phyloP scores from a whole-genome alignment of 2,329 filamentous ascomycete species.

The Camptophora hylomeconis region DNA sequence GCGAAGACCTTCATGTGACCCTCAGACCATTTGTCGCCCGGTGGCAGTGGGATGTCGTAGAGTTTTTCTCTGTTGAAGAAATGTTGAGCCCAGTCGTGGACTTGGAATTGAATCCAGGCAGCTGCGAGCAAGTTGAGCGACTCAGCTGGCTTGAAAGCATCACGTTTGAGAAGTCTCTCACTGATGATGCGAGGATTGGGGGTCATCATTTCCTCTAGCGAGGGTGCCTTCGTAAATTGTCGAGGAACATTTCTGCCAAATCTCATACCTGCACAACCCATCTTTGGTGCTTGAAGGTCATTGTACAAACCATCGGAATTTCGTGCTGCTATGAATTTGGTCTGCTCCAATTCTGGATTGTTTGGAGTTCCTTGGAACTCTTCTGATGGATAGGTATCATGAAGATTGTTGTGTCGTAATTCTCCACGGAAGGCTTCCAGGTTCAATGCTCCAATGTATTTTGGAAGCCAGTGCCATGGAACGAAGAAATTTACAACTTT shows the following conservation, averaged over 20 bases:
- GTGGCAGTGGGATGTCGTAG: constrained; percentile 23
- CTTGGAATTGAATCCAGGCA: constrained; percentile 39
- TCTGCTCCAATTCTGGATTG: constrained; percentile 6
- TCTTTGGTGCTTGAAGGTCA: constrained; percentile 26
- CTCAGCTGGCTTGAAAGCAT: constrained; percentile 33
- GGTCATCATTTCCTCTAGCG: constrained; percentile 28
- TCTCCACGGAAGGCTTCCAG: constrained; percentile 29
- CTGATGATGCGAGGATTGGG: constrained; percentile 33
- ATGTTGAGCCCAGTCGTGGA: constrained; percentile 32
- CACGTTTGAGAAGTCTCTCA: constrained; percentile 28
- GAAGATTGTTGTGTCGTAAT: constrained; percentile 31
- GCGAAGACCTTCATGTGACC: constrained; percentile 25
- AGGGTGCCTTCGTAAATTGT: constrained; percentile 25
- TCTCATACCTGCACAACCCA: constrained; percentile 34
- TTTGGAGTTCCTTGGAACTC: constrained; percentile 24
- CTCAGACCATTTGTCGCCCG: constrained; percentile 24
- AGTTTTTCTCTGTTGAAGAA: constrained; percentile 21
- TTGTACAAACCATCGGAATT: constrained; percentile 35
- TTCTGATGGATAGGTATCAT: constrained; percentile 29
- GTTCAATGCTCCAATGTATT: constrained; percentile 28
- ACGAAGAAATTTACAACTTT: constrained; percentile 27
- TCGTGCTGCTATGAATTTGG: constrained; percentile 18
- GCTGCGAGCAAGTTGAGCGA: constrained; percentile 34
- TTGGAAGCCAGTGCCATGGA: constrained; percentile 27
- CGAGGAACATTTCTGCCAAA: constrained; percentile 34